These are phyloP conservation scores for Colletotrichum camelliae DNA, from an alignment of 2,329 filamentous ascomycete genomes.

Conservation along the genomic window DNA sequence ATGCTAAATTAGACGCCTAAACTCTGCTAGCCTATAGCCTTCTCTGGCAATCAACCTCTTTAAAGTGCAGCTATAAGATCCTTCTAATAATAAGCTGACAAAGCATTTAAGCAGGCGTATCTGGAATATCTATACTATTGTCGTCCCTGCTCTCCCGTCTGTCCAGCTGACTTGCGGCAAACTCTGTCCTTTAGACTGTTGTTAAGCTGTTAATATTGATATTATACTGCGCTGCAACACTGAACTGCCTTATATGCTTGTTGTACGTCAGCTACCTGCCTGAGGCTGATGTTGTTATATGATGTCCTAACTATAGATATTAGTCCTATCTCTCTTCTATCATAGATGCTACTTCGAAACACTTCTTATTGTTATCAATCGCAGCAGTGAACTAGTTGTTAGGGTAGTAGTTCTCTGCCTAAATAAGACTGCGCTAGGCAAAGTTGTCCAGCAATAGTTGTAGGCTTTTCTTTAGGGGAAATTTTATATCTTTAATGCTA, in stretches of 20 bases:
- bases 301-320: conserved; percentile 62
- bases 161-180: too few species aligned
- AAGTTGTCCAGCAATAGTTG: conserved; percentile 74
- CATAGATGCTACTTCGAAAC: conserved; percentile 67
- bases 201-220: neutral
- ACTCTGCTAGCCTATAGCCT: too few species aligned
- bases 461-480: conserved; percentile 51
- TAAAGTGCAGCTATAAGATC: too few species aligned
- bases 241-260: conserved; percentile 39
- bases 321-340: conserved; percentile 60
- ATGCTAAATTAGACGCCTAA: neutral
- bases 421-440: conserved; percentile 67
- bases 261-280: conserved; percentile 55
- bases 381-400: conserved; percentile 61
- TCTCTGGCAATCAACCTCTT: too few species aligned
- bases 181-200: neutral
- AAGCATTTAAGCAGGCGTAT: neutral
- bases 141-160: neutral
- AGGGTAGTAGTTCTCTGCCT: conserved; percentile 64
- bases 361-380: conserved; percentile 70
- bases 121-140: neutral
- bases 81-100: too few species aligned
- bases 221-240: conserved; percentile 42
- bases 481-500: conserved; percentile 38
- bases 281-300: conserved; percentile 46